A percentile compares a stretch with the other conserved stretches of the same genome.
phyloP scores from a whole-genome alignment of 345 rosid species.

The Cardamine resedifolia region DNA sequence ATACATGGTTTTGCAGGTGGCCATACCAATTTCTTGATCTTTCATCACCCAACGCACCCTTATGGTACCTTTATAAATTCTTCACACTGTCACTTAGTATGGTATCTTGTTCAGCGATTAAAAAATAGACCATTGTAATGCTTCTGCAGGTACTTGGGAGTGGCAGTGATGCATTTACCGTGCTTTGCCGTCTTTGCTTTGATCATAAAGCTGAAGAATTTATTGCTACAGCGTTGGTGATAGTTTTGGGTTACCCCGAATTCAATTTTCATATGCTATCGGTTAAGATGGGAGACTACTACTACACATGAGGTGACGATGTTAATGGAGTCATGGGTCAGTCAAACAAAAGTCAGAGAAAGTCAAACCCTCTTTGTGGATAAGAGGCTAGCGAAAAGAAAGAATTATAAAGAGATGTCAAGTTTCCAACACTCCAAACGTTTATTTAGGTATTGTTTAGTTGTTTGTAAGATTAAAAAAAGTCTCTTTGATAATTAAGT shows the following conservation, averaged over 20 bases:
- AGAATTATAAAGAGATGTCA: neutral
- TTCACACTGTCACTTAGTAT: neutral
- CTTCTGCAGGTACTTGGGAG: slow-evolving; percentile 70
- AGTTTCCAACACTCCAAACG: neutral
- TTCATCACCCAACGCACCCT: slow-evolving; percentile 53
- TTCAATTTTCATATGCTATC: neutral
- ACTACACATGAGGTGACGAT: neutral
- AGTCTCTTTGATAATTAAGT: neutral
- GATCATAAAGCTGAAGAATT: slow-evolving; percentile 57
- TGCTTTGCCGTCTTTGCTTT: slow-evolving; percentile 69
- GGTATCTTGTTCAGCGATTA: neutral
- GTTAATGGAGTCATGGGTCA: neutral
- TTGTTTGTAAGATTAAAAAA: neutral
- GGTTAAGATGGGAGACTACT: neutral
- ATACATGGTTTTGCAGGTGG: slow-evolving; percentile 64
- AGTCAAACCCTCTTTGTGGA: neutral
- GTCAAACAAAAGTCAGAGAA: neutral
- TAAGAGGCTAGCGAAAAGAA: slow-evolving; percentile 1
- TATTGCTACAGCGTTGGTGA: slow-evolving; percentile 42
- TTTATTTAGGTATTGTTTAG: neutral
- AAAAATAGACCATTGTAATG: too few relatives aligned
- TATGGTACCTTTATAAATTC: slow-evolving; percentile 27
- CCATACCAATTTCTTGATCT: slow-evolving; percentile 88
- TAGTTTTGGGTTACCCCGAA: neutral
- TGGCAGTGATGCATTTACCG: slow-evolving; percentile 64